Conservation (phyloP, 2,329 filamentous ascomycete genomes). For the Pyricularia pennisetigena region DNA sequence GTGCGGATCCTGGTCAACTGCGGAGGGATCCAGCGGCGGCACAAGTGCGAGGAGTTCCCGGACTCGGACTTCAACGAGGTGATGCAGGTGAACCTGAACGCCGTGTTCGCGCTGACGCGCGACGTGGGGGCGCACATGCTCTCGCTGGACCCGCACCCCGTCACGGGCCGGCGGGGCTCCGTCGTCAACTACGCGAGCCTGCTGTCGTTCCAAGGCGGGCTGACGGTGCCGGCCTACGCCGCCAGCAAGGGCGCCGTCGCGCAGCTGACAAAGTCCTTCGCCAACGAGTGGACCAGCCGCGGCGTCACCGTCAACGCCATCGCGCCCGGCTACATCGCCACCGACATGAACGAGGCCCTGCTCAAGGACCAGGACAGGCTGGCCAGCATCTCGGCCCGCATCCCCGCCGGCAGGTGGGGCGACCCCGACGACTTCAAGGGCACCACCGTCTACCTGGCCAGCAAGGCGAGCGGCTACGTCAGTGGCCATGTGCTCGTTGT, state of each 20-base stretch:
- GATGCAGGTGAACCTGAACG: slow-evolving; percentile 76
- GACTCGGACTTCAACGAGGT: slow-evolving; percentile 70
- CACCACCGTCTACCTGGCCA: slow-evolving; percentile 51
- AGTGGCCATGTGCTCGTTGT: slow-evolving; percentile 74
- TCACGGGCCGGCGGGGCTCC: slow-evolving; percentile 49
- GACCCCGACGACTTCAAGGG: slow-evolving; percentile 70
- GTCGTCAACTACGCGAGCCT: slow-evolving; percentile 83
- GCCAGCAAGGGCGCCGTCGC: slow-evolving; percentile 77
- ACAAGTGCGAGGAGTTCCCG: slow-evolving; percentile 67
- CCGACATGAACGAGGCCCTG: slow-evolving; percentile 88
- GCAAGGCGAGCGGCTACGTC: slow-evolving; percentile 68
- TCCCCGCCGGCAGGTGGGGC: slow-evolving; percentile 79
- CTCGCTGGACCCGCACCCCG: slow-evolving; percentile 32
- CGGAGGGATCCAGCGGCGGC: slow-evolving; percentile 74
- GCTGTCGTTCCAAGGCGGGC: slow-evolving; percentile 74
- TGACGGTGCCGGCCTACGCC: slow-evolving; percentile 83
- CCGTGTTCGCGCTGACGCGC: slow-evolving; percentile 69
- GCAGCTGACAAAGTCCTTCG: slow-evolving; percentile 75
- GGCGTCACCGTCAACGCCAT: slow-evolving; percentile 83
- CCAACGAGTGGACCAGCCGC: slow-evolving; percentile 75
- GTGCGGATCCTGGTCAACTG: slow-evolving; percentile 78
- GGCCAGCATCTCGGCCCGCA: slow-evolving; percentile 66
- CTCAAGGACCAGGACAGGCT: slow-evolving; percentile 61
- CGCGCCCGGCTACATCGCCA: slow-evolving; percentile 81
- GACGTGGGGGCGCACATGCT: slow-evolving; percentile 77